Evolutionary conservation across 1,284 basidiomycete species (phyloP).

Genomic region (Sparassis latifolia): DNA sequence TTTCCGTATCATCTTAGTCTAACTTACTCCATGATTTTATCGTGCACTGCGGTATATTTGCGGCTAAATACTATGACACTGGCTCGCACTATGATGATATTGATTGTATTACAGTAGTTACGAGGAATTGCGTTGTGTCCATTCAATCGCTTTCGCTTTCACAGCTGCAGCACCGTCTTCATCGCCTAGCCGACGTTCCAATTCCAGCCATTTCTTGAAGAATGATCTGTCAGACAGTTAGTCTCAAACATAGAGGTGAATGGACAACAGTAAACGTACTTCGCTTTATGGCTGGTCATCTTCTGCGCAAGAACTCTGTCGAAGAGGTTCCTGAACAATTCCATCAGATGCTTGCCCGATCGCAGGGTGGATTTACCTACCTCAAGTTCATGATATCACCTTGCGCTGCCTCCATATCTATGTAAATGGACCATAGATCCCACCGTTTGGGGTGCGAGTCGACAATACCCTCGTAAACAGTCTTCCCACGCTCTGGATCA

Average conservation of each 20-base stretch:
- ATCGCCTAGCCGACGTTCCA: conserved; percentile 86
- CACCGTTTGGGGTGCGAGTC: conserved; percentile 92
- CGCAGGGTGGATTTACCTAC: conserved; percentile 28
- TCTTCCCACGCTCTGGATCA: conserved; percentile 91
- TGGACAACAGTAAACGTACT: conserved; percentile 41
- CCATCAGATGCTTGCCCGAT: background rate
- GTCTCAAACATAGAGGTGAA: background rate
- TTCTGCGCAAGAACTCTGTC: conserved; percentile 78
- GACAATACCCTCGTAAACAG: conserved; percentile 94
- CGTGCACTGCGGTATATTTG: conserved; percentile 15
- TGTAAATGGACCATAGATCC: conserved; percentile 95
- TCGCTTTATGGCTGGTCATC: conserved; percentile 92
- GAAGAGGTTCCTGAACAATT: conserved; percentile 63
- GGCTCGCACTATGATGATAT: conserved; percentile 8
- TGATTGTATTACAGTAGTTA: conserved; percentile 22
- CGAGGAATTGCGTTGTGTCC: conserved; percentile 58
- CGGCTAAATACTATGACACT: conserved; percentile 5
- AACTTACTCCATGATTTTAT: conserved; percentile 29
- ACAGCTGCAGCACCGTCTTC: conserved; percentile 78
- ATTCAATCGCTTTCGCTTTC: conserved; percentile 85
- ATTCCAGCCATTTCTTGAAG: conserved; percentile 96
- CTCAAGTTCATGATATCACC: conserved; percentile 73
- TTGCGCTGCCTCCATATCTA: conserved; percentile 88
- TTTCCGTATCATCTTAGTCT: conserved; percentile 34
- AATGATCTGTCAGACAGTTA: conserved; percentile 49